Evolutionary conservation across 371 early-diverging fungal genomes (phyloP).

Genomic region (Chytridium lagenaria): DNA sequence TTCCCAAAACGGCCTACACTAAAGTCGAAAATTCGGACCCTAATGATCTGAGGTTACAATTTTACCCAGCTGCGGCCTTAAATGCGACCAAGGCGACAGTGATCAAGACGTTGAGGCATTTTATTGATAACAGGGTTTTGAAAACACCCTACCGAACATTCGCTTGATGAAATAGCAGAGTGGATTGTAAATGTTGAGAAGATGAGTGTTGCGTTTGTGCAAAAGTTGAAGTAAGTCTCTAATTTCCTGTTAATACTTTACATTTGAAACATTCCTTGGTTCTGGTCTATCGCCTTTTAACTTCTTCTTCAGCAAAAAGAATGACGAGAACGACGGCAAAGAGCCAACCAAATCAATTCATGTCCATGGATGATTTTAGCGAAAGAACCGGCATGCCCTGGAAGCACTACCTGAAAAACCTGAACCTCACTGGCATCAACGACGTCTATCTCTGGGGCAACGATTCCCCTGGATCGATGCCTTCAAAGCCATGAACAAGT

Average conservation of each 20-base stretch:
- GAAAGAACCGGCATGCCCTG: conserved; percentile 32
- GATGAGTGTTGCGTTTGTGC: conserved; percentile 27
- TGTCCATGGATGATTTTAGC: conserved; percentile 31
- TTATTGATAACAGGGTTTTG: conserved; percentile 23
- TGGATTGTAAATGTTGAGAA: conserved; percentile 33
- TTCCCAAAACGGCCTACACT: conserved; percentile 37
- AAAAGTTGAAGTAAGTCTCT: conserved; percentile 23
- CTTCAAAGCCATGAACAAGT: conserved; percentile 17
- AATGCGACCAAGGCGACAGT: conserved; percentile 25
- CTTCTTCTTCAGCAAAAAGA: conserved; percentile 1
- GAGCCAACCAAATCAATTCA: conserved; percentile 27
- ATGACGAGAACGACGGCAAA: conserved; percentile 16
- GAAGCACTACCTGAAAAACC: conserved; percentile 30
- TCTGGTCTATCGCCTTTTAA: not conserved
- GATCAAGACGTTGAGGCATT: conserved; percentile 28
- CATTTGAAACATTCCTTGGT: not conserved
- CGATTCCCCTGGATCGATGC: conserved; percentile 31
- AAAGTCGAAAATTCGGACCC: conserved; percentile 28
- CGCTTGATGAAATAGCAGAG: conserved; percentile 27
- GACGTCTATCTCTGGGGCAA: conserved; percentile 41
- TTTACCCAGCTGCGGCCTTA: conserved; percentile 42
- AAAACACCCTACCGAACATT: conserved; percentile 11
- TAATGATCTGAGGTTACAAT: conserved; percentile 37
- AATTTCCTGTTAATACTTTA: not conserved
- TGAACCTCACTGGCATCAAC: conserved; percentile 34